Evolutionary conservation across 176 grass and related monocot species (phyloP).

Genomic region (Elaeis guineensis): DNA sequence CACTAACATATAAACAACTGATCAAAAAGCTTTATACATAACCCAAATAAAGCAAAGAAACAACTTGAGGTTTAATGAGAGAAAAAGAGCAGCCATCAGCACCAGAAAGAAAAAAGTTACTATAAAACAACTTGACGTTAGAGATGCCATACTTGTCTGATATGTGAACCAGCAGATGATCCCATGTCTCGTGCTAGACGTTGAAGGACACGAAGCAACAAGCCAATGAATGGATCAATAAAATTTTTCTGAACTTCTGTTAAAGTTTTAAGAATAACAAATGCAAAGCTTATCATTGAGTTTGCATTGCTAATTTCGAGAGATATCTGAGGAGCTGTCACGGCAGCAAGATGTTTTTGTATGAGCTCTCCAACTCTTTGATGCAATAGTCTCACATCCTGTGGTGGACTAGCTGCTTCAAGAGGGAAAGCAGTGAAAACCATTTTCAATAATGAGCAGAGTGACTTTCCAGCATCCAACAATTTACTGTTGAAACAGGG

Average conservation of each 20-base stretch:
- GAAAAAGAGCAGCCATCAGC: too few species aligned
- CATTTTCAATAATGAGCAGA: slow-evolving; percentile 96
- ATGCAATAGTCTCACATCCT: slow-evolving; percentile 72
- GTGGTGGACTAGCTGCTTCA: slow-evolving; percentile 79
- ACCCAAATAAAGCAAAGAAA: too few species aligned
- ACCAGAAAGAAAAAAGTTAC: slow-evolving; percentile 31
- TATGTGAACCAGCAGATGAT: slow-evolving; percentile 51
- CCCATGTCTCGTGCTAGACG: slow-evolving; percentile 96
- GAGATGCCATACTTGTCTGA: slow-evolving; percentile 58
- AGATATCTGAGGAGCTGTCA: slow-evolving; percentile 83
- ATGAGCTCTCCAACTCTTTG: slow-evolving; percentile 81
- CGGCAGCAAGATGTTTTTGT: slow-evolving; percentile 75
- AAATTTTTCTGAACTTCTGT: slow-evolving; percentile 93
- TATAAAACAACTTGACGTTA: neutral
- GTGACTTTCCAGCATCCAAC: slow-evolving; percentile 86
- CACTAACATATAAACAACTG: too few species aligned
- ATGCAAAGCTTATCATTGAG: slow-evolving; percentile 80
- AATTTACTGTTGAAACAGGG: slow-evolving; percentile 93
- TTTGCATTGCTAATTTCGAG: slow-evolving; percentile 71
- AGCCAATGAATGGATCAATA: slow-evolving; percentile 66
- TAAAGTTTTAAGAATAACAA: slow-evolving; percentile 73
- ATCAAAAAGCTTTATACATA: too few species aligned
- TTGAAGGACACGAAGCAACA: slow-evolving; percentile 85
- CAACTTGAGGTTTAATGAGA: too few species aligned
- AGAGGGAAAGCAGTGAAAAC: slow-evolving; percentile 87